phyloP scores from a whole-genome alignment of 2,329 filamentous ascomycete species.

The Trichoderma sp. region DNA sequence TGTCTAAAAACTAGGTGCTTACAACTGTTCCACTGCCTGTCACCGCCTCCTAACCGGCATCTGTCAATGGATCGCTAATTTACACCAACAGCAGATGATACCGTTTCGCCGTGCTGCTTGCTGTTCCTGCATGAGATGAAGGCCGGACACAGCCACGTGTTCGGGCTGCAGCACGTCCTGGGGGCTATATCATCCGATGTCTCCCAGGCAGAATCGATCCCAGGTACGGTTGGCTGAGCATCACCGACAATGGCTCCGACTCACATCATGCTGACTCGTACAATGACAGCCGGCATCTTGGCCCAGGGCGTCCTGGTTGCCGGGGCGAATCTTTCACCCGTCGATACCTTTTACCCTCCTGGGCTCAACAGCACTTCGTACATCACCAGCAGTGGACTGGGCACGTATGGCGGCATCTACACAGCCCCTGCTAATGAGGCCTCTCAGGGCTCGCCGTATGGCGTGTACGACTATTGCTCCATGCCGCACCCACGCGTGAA shows the following conservation, averaged over 20 bases:
- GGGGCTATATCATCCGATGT: neutral
- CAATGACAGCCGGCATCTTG: neutral
- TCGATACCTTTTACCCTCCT: slow-evolving; percentile 16
- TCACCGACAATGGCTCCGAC: neutral
- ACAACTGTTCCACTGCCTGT: neutral
- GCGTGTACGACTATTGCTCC: slow-evolving; percentile 20
- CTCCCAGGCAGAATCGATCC: neutral
- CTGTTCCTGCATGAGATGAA: slow-evolving; percentile 17
- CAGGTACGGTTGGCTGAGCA: neutral
- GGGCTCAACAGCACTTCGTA: slow-evolving; percentile 15
- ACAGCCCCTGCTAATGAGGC: slow-evolving; percentile 8
- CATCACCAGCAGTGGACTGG: slow-evolving; percentile 14
- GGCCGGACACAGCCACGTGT: slow-evolving; percentile 10
- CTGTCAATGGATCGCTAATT: neutral
- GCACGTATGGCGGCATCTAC: slow-evolving; percentile 17
- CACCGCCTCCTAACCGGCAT: neutral
- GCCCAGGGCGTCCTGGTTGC: slow-evolving; percentile 5
- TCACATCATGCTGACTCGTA: slow-evolving; percentile 15
- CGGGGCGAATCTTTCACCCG: slow-evolving; percentile 5
- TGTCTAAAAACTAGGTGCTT: neutral
- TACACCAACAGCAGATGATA: neutral
- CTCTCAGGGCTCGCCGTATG: slow-evolving; percentile 16
- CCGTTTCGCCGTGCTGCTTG: neutral
- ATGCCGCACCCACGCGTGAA: slow-evolving; percentile 16
- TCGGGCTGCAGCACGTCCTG: slow-evolving; percentile 1